phyloP scores from a whole-genome alignment of 148 eudicot genomes.

The Polygonum aviculare region DNA sequence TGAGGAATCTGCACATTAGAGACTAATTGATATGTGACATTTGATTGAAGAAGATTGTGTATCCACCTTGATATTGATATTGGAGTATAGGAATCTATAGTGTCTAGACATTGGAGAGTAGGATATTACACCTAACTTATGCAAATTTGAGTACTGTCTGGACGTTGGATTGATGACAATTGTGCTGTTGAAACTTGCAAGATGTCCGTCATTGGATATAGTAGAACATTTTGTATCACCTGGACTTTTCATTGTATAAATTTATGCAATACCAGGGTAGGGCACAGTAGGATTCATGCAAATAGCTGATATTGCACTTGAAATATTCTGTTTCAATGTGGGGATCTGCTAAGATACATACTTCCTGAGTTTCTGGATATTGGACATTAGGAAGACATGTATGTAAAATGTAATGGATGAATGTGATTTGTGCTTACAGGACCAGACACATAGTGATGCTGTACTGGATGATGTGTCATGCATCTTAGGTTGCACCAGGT shows the following conservation, averaged over 20 bases:
- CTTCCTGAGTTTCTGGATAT: neutral
- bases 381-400: neutral
- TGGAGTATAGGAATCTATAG: neutral
- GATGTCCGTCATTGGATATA: neutral
- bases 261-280: neutral
- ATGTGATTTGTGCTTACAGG: slow-evolving; percentile 20
- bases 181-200: neutral
- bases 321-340: neutral
- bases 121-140: neutral
- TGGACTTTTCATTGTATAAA: neutral
- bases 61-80: too few relatives aligned
- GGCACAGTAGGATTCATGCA: neutral
- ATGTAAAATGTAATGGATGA: neutral
- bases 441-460: slow-evolving; percentile 74
- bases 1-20: too few relatives aligned
- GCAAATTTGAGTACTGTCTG: neutral
- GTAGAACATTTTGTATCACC: neutral
- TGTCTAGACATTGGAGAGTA: neutral
- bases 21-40: neutral
- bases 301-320: neutral
- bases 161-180: neutral
- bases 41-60: neutral
- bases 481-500: slow-evolving; percentile 74
- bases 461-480: slow-evolving; percentile 88
- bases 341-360: neutral